phyloP scores from a whole-genome alignment of 345 rosid genomes.

The Citrus mangshanensis region DNA sequence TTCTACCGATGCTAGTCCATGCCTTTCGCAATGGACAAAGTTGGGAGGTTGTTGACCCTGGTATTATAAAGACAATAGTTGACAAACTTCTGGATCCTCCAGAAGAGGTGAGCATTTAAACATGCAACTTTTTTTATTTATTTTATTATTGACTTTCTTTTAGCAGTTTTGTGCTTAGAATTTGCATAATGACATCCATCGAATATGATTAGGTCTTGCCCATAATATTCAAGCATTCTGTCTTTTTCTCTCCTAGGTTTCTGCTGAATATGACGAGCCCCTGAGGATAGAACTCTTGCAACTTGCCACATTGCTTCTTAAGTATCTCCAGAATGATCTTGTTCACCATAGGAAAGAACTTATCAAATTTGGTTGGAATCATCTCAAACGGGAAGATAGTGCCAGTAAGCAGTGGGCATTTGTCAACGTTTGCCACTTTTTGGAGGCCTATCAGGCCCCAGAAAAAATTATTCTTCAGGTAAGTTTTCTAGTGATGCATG shows the following conservation, averaged over 20 bases:
- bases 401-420: conserved; percentile 99
- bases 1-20: conserved; percentile 98
- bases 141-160: background rate
- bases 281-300: conserved; percentile 97
- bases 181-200: background rate
- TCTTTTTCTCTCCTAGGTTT: conserved; percentile 49
- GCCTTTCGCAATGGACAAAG: conserved; percentile 85
- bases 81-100: conserved; percentile 99
- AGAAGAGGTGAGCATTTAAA: conserved; percentile 66
- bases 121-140: background rate
- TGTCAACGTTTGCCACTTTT: conserved; percentile 97
- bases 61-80: conserved; percentile 83
- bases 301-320: conserved; percentile 94
- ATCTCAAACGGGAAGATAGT: conserved; percentile 99
- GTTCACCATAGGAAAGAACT: conserved; percentile 98
- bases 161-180: background rate
- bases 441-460: conserved; percentile 99
- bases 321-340: conserved; percentile 91
- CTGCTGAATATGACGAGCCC: conserved; percentile 97
- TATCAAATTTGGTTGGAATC: conserved; percentile 99
- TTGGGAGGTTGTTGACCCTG: conserved; percentile 94
- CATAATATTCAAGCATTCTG: conserved; percentile 15
- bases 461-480: conserved; percentile 99
- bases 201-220: conserved; percentile 6
- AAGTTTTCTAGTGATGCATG: conserved; percentile 10